phyloP scores from a whole-genome alignment of 305 asterid species.

The Fraxinus baroniana region DNA sequence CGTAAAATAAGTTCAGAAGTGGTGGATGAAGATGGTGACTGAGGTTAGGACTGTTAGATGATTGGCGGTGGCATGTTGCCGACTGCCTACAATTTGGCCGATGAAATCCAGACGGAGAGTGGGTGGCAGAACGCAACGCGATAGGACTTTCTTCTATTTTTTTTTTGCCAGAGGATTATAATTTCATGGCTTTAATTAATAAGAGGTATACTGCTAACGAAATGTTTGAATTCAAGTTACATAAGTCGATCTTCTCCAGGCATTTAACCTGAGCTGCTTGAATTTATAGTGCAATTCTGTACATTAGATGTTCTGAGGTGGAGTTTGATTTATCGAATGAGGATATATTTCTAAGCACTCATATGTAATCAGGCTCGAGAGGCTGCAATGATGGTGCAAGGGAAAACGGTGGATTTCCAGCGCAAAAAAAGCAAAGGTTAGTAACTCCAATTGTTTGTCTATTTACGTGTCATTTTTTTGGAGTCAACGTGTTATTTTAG shows the following conservation, averaged over 20 bases:
- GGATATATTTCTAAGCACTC: conserved; percentile 4
- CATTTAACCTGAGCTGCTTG: conserved; percentile 13
- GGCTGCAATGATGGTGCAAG: conserved; percentile 85
- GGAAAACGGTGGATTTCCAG: conserved; percentile 95
- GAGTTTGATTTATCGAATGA: conserved; percentile 1
- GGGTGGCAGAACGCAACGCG: background rate
- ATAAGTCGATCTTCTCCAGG: background rate
- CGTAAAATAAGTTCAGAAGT: background rate
- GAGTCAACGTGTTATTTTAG: conserved; percentile 3
- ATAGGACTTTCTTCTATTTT: background rate
- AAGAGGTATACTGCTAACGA: background rate
- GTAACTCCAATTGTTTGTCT: conserved; percentile 2
- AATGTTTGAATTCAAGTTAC: background rate
- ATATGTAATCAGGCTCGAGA: conserved; percentile 76
- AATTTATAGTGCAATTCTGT: background rate
- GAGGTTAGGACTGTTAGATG: background rate
- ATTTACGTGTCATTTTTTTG: background rate
- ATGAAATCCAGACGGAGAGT: background rate
- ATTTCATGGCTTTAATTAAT: background rate
- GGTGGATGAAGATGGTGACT: background rate
- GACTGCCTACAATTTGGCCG: background rate
- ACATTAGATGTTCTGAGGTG: conserved; percentile 16
- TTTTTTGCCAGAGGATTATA: background rate
- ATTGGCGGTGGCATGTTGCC: background rate
- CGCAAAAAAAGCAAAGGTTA: conserved; percentile 94